These are phyloP conservation scores for Apiotrichum domesticum DNA, from an alignment of 1,284 basidiomycete species.

Conservation along the genomic window DNA sequence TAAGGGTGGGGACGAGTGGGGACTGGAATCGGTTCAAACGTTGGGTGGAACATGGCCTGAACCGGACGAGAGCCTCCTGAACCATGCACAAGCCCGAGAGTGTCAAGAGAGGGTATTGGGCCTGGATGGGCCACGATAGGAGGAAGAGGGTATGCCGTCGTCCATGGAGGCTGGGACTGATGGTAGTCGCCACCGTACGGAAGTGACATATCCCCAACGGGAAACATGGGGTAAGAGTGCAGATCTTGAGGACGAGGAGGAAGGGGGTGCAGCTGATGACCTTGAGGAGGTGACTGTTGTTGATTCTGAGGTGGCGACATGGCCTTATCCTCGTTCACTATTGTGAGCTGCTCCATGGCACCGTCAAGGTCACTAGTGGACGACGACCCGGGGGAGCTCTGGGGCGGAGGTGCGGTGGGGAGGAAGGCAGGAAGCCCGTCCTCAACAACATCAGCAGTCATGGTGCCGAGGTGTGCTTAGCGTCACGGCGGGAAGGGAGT, in stretches of 20 bases:
- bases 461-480: neutral
- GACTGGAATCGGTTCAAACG: neutral
- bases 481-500: no score
- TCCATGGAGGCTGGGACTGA: neutral
- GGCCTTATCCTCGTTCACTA: neutral
- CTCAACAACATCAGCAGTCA: neutral
- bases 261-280: no score
- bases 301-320: no score
- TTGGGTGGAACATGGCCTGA: neutral
- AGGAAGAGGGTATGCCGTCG: constrained; percentile 3
- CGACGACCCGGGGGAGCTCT: neutral
- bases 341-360: neutral
- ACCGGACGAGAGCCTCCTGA: neutral
- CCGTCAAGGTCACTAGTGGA: neutral
- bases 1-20: constrained; percentile 14
- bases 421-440: neutral
- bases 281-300: no score
- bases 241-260: neutral
- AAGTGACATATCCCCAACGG: neutral
- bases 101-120: neutral
- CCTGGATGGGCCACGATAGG: neutral
- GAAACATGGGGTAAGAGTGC: neutral
- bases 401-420: neutral
- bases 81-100: neutral
- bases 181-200: neutral